Conservation (phyloP, 345 rosid species). For the Dipteronia sinensis region DNA sequence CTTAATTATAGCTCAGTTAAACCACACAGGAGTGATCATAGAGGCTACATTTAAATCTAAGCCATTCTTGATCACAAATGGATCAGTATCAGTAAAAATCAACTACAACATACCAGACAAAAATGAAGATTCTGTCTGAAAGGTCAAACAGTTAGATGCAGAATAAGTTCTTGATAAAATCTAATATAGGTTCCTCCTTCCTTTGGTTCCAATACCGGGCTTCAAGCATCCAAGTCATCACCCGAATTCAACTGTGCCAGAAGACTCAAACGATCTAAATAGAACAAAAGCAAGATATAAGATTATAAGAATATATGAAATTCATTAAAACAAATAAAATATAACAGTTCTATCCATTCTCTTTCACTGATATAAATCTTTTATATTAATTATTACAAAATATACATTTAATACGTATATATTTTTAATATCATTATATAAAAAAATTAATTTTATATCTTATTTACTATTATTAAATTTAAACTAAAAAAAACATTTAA, state of each 20-base stretch:
- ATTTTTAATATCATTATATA: too few relatives aligned
- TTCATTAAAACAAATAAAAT: background rate
- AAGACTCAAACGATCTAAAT: background rate
- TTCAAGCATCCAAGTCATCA: background rate
- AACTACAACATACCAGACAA: background rate
- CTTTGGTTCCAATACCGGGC: background rate
- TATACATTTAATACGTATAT: too few relatives aligned
- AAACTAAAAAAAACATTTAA: too few relatives aligned
- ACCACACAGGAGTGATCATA: background rate
- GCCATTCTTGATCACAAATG: background rate
- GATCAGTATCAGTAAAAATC: background rate
- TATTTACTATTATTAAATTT: too few relatives aligned
- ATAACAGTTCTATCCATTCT: background rate
- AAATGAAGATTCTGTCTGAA: constrained; percentile 10
- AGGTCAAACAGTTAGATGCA: constrained; percentile 9
- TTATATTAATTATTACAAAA: too few relatives aligned
- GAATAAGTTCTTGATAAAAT: background rate
- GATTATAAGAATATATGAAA: background rate
- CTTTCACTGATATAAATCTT: background rate
- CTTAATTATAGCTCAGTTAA: background rate
- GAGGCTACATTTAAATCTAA: background rate
- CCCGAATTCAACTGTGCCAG: background rate
- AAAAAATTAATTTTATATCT: too few relatives aligned
- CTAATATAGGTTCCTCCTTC: too few relatives aligned
- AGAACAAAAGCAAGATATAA: background rate